phyloP scores from a whole-genome alignment of 164 flowering plant species.

The Nymphaea colorata region DNA sequence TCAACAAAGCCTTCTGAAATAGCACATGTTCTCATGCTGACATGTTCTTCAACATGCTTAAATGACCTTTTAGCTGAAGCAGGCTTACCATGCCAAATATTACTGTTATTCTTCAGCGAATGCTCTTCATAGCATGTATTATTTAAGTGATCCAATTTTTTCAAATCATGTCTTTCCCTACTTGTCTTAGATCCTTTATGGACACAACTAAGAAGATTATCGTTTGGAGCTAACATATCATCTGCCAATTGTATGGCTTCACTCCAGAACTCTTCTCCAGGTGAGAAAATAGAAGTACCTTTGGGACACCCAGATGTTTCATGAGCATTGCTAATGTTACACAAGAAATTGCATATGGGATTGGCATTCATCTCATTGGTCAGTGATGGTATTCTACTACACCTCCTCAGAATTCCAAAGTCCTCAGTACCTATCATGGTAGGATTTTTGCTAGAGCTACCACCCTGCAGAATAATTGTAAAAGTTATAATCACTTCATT shows the following conservation, averaged over 20 bases:
- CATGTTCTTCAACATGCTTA: constrained; percentile 15
- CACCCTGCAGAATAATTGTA: constrained; percentile 19
- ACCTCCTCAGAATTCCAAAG: constrained; percentile 35
- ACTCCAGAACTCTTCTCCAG: constrained; percentile 92
- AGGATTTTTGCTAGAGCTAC: constrained; percentile 1
- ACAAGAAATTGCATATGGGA: constrained; percentile 33
- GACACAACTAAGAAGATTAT: constrained; percentile 13
- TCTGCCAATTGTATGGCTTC: constrained; percentile 88
- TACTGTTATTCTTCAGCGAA: no score
- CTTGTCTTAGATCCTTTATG: neutral
- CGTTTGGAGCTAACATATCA: constrained; percentile 36
- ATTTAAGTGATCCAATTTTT: neutral
- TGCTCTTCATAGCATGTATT: no score
- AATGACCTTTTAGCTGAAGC: constrained; percentile 13
- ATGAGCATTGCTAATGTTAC: constrained; percentile 13
- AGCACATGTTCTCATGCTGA: neutral
- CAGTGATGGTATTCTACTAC: constrained; percentile 19
- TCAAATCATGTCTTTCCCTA: neutral
- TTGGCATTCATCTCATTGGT: constrained; percentile 12
- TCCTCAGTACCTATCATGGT: constrained; percentile 3
- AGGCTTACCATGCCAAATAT: neutral
- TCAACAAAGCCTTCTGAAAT: constrained; percentile 10
- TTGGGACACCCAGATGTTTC: constrained; percentile 27
- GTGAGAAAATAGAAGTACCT: constrained; percentile 75
- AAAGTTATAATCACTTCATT: constrained; percentile 2